Evolutionary conservation across 345 rosid species (phyloP).

Genomic region (Hevea brasiliensis): DNA sequence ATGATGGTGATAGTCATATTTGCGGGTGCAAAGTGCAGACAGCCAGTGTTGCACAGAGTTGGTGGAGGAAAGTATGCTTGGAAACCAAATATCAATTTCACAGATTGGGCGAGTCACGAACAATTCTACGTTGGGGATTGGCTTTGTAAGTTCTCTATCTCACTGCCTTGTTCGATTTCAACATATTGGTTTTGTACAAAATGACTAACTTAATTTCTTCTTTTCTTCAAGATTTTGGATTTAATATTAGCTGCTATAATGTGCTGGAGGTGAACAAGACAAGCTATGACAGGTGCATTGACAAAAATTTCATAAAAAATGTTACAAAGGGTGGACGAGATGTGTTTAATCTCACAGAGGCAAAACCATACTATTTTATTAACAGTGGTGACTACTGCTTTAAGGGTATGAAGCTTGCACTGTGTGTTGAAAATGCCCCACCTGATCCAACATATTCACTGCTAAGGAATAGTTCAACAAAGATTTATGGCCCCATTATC

Average conservation of each 20-base stretch:
- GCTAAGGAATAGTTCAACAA: background rate
- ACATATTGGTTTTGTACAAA: background rate
- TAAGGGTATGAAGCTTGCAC: slow-evolving; percentile 21
- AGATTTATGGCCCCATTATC: background rate
- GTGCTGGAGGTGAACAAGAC: slow-evolving; percentile 29
- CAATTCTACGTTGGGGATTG: slow-evolving; percentile 29
- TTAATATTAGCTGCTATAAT: slow-evolving; percentile 17
- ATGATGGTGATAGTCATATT: background rate
- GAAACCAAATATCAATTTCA: slow-evolving; percentile 18
- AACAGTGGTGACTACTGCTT: slow-evolving; percentile 17
- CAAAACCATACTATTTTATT: slow-evolving; percentile 28
- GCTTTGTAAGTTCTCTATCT: slow-evolving; percentile 20
- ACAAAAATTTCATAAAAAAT: slow-evolving; percentile 15
- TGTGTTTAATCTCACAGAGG: slow-evolving; percentile 27
- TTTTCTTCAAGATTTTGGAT: slow-evolving; percentile 21
- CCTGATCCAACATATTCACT: background rate
- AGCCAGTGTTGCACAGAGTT: slow-evolving; percentile 21
- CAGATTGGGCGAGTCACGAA: slow-evolving; percentile 20
- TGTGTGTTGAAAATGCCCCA: background rate
- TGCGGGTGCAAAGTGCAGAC: slow-evolving; percentile 3
- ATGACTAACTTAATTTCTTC: too few species aligned
- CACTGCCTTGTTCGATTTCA: background rate
- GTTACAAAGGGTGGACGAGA: slow-evolving; percentile 31
- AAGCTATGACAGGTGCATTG: slow-evolving; percentile 19
- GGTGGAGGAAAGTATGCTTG: slow-evolving; percentile 30